Evolutionary conservation across 2,329 filamentous ascomycete species (phyloP).

Genomic region (Paracamarosporium sp.): DNA sequence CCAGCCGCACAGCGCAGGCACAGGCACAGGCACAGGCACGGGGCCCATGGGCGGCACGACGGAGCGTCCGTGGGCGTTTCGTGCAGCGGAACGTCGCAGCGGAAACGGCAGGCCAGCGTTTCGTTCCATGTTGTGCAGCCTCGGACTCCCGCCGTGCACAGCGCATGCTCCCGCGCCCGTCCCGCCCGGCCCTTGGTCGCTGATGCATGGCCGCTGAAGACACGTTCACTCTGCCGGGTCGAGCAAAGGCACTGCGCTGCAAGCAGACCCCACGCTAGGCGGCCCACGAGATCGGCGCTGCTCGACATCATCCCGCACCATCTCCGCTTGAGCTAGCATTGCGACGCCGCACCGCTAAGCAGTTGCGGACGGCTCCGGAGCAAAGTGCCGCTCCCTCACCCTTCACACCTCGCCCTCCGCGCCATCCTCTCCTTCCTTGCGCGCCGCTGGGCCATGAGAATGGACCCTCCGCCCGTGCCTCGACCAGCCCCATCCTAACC

Average conservation of each 20-base stretch:
- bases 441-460: slow-evolving; percentile 11
- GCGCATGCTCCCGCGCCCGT: background rate
- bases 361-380: background rate
- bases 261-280: background rate
- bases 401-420: slow-evolving; percentile 1
- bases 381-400: slow-evolving; percentile 1
- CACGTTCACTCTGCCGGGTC: background rate
- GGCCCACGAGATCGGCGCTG: slow-evolving; percentile 1
- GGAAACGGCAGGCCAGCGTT: background rate
- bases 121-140: slow-evolving; percentile 8
- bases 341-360: slow-evolving; percentile 2
- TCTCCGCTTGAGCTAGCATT: slow-evolving; percentile 1
- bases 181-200: background rate
- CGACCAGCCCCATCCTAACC: slow-evolving; percentile 12
- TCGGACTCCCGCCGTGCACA: background rate
- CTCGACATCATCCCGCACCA: slow-evolving; percentile 7
- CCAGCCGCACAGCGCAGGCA: no score
- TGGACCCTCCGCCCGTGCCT: slow-evolving; percentile 27
- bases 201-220: background rate
- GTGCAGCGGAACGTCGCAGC: slow-evolving; percentile 1
- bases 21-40: no score
- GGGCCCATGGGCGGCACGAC: background rate
- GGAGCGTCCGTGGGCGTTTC: background rate
- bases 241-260: no score
- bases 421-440: slow-evolving; percentile 12